Conservation (phyloP, 352 stramenopile species). For the Phytophthora foliorum region DNA sequence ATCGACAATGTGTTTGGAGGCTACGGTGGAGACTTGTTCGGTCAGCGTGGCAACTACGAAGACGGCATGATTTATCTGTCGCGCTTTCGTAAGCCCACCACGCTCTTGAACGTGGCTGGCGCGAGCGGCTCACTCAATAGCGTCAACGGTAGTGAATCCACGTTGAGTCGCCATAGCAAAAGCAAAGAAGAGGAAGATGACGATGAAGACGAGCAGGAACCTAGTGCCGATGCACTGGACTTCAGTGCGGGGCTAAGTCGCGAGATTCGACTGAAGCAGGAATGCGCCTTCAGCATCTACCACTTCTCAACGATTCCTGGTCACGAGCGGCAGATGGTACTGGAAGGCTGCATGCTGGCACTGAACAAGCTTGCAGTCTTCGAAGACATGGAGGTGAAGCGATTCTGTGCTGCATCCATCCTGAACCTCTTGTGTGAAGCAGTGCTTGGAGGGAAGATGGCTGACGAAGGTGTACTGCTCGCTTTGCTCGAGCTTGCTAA, state of each 20-base stretch:
- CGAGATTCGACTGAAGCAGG: slow-evolving; percentile 81
- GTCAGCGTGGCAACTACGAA: slow-evolving; percentile 85
- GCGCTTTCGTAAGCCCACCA: slow-evolving; percentile 72
- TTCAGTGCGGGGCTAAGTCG: slow-evolving; percentile 43
- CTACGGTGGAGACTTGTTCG: slow-evolving; percentile 87
- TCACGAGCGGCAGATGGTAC: slow-evolving; percentile 82
- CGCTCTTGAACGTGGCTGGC: slow-evolving; percentile 32
- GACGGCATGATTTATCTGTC: slow-evolving; percentile 92
- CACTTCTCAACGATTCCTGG: slow-evolving; percentile 74
- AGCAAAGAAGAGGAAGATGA: slow-evolving; percentile 50
- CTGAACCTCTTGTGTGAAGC: slow-evolving; percentile 78
- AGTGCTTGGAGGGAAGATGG: slow-evolving; percentile 58
- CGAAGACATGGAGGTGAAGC: slow-evolving; percentile 87
- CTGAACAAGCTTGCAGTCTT: slow-evolving; percentile 79
- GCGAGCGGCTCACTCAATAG: slow-evolving; percentile 34
- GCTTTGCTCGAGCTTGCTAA: slow-evolving; percentile 83
- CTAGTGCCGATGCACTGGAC: slow-evolving; percentile 49
- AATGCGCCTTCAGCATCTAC: slow-evolving; percentile 87
- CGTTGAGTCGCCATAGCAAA: slow-evolving; percentile 54
- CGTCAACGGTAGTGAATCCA: slow-evolving; percentile 21
- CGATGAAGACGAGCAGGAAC: slow-evolving; percentile 60
- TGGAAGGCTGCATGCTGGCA: slow-evolving; percentile 77
- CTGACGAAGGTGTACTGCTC: slow-evolving; percentile 80
- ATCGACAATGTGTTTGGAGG: slow-evolving; percentile 63
- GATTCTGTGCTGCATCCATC: slow-evolving; percentile 84